These are phyloP conservation scores for Heracleum sosnowskyi DNA, from an alignment of 129 eudicot species.

Conservation along the genomic window DNA sequence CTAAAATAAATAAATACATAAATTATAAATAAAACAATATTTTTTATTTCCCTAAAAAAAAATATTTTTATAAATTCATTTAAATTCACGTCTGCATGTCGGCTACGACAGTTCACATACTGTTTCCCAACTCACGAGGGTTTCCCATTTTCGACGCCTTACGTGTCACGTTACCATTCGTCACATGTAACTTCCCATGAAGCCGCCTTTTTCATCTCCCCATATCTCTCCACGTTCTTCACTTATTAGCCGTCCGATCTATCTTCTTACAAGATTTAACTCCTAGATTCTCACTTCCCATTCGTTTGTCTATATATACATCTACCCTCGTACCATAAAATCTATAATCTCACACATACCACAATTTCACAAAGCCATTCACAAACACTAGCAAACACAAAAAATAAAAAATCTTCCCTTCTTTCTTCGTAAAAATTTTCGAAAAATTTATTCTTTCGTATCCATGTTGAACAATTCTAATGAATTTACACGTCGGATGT, in stretches of 20 bases:
- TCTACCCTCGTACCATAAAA: not conserved
- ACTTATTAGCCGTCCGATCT: slow-evolving; percentile 21
- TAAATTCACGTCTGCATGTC: slow-evolving; percentile 13
- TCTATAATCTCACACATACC: not conserved
- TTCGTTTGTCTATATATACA: too few relatives aligned
- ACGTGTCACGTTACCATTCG: slow-evolving; percentile 13
- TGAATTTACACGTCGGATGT: slow-evolving; percentile 61
- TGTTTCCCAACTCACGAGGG: not conserved
- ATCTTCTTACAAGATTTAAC: slow-evolving; percentile 13
- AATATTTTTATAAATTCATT: not conserved
- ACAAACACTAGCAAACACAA: not conserved
- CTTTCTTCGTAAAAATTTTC: not conserved
- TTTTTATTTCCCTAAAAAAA: too few relatives aligned
- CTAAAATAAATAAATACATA: slow-evolving; percentile 1
- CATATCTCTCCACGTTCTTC: slow-evolving; percentile 28
- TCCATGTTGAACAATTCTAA: slow-evolving; percentile 41
- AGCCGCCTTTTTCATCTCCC: slow-evolving; percentile 23
- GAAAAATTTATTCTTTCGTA: not conserved
- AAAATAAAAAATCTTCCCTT: not conserved
- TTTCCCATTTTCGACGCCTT: not conserved
- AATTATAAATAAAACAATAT: too few relatives aligned
- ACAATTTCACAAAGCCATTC: not conserved
- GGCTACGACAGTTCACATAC: slow-evolving; percentile 25
- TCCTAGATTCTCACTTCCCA: not conserved
- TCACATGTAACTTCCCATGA: slow-evolving; percentile 26